A percentile compares a stretch with the other conserved stretches of the same genome.
These are phyloP conservation scores for Fusarium secorum DNA, from an alignment of 2,329 filamentous ascomycete species.

Conservation along the genomic window DNA sequence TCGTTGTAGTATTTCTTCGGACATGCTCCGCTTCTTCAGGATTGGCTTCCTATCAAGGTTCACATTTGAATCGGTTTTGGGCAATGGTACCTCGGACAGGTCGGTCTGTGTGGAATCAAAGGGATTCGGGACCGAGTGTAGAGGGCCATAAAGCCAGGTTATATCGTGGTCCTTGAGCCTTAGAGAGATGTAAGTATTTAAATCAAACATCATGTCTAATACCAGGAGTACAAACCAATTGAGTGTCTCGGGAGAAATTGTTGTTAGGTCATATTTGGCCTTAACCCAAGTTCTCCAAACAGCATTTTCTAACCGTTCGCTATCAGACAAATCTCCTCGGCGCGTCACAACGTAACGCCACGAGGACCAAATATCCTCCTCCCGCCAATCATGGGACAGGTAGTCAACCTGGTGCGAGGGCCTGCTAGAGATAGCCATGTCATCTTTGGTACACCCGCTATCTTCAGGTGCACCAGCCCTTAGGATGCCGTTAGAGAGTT, in stretches of 20 bases:
- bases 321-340: slow-evolving; percentile 79
- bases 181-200: slow-evolving; percentile 41
- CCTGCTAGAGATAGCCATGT: slow-evolving; percentile 75
- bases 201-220: neutral
- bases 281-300: slow-evolving; percentile 98
- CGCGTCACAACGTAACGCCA: slow-evolving; percentile 94
- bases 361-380: slow-evolving; percentile 97
- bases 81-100: slow-evolving; percentile 53
- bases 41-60: slow-evolving; percentile 81
- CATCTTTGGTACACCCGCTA: slow-evolving; percentile 74
- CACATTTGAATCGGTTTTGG: slow-evolving; percentile 69
- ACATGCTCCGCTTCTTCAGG: slow-evolving; percentile 94
- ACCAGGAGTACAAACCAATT: slow-evolving; percentile 74
- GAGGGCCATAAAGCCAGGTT: slow-evolving; percentile 93
- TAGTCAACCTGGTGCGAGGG: slow-evolving; percentile 94
- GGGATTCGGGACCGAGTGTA: slow-evolving; percentile 74
- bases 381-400: slow-evolving; percentile 88
- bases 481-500: slow-evolving; percentile 49
- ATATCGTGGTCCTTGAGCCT: slow-evolving; percentile 98
- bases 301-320: slow-evolving; percentile 87
- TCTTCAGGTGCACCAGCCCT: slow-evolving; percentile 65
- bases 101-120: slow-evolving; percentile 56
- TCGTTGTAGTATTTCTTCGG: slow-evolving; percentile 89
- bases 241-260: slow-evolving; percentile 86
- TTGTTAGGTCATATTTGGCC: slow-evolving; percentile 83